Conservation (phyloP, 2,329 filamentous ascomycete species). For the Penicillium sp. region DNA sequence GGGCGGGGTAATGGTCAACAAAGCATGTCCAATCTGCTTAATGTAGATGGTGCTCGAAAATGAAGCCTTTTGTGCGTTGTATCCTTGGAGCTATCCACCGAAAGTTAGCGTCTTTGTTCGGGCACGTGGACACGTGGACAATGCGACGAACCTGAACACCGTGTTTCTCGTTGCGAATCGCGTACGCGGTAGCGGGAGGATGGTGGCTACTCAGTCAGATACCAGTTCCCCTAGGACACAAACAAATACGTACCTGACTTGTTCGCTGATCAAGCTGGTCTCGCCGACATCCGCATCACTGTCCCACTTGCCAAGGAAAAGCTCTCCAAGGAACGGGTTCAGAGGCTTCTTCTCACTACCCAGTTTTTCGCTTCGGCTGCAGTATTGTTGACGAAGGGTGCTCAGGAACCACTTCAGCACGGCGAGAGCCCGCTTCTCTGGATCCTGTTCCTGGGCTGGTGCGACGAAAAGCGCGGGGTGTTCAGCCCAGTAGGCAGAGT, state of each 20-base stretch:
- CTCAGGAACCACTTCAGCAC: conserved; percentile 97
- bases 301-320: conserved; percentile 91
- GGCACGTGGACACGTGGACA: conserved; percentile 55
- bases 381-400: conserved; percentile 86
- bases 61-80: conserved; percentile 95
- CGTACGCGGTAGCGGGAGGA: conserved; percentile 92
- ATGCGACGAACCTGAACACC: conserved; percentile 63
- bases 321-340: conserved; percentile 93
- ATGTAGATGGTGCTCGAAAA: conserved; percentile 94
- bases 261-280: conserved; percentile 88
- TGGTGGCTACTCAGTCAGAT: conserved; percentile 66
- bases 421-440: conserved; percentile 79
- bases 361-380: conserved; percentile 74
- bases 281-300: conserved; percentile 71
- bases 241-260: conserved; percentile 68
- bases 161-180: conserved; percentile 83
- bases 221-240: background rate
- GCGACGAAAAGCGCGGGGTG: conserved; percentile 80
- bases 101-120: background rate
- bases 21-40: conserved; percentile 90
- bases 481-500: conserved; percentile 82
- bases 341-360: conserved; percentile 97
- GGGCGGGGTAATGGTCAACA: conserved; percentile 68
- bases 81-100: conserved; percentile 65
- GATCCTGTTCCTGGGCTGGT: conserved; percentile 77